A percentile compares a stretch with the other conserved stretches of the same genome.
phyloP scores from a whole-genome alignment of 352 stramenopile genomes.

The Phytophthora pini region DNA sequence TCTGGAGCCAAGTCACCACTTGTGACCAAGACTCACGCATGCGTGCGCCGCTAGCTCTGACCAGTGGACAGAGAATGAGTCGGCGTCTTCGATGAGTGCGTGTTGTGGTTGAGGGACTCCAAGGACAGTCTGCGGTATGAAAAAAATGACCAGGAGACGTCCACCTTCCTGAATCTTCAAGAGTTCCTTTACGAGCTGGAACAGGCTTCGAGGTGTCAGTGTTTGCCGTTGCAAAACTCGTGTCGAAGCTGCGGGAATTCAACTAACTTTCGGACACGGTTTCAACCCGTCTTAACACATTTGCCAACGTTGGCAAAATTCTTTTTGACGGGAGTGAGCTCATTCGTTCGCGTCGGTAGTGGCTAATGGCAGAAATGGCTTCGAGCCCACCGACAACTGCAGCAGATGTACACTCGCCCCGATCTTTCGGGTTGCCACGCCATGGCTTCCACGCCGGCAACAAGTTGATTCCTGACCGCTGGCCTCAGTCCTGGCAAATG shows the following conservation, averaged over 20 bases:
- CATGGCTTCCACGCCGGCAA: conserved; percentile 16
- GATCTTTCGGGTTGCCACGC: conserved; percentile 16
- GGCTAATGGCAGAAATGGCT: conserved; percentile 20
- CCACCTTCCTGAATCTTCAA: not conserved
- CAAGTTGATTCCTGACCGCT: conserved; percentile 33
- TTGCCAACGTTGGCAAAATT: not conserved
- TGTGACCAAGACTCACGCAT: not conserved
- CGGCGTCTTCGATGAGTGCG: not conserved
- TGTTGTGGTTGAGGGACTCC: not conserved
- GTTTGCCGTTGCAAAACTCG: conserved; percentile 7
- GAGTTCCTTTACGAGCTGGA: not conserved
- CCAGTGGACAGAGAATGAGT: conserved; percentile 27
- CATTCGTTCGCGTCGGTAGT: conserved; percentile 16
- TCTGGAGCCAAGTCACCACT: conserved; percentile 11
- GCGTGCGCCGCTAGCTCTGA: conserved; percentile 25
- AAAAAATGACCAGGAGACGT: conserved; percentile 13
- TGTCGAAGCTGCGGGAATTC: not conserved
- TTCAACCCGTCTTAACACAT: conserved; percentile 21
- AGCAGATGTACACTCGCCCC: not conserved
- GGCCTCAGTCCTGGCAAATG: conserved; percentile 37
- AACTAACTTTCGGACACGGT: conserved; percentile 8
- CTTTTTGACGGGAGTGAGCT: conserved; percentile 2
- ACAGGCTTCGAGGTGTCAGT: conserved; percentile 15
- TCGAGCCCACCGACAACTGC: conserved; percentile 8
- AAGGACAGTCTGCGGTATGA: conserved; percentile 19